Conservation (phyloP, 2,329 filamentous ascomycete species). For the Apiospora sp. region DNA sequence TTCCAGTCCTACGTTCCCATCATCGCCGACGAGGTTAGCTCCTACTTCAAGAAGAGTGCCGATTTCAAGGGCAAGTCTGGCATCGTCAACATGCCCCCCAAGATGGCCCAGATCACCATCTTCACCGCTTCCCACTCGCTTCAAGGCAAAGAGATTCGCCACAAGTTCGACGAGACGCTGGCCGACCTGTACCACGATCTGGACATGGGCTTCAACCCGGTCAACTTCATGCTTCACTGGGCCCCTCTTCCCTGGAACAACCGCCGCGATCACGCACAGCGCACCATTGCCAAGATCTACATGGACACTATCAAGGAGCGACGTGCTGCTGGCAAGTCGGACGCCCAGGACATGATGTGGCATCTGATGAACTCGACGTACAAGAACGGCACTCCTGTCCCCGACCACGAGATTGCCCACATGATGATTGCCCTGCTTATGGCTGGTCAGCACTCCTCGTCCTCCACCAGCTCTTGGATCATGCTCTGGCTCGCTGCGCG, state of each 20-base stretch:
- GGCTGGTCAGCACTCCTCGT: constrained; percentile 90
- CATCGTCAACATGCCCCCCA: constrained; percentile 74
- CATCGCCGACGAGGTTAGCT: constrained; percentile 76
- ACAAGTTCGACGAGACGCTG: constrained; percentile 80
- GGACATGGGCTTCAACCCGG: constrained; percentile 86
- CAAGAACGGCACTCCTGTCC: constrained; percentile 81
- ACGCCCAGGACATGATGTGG: constrained; percentile 83
- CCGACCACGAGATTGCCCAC: constrained; percentile 85
- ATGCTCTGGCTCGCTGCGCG: constrained; percentile 80
- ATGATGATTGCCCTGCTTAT: constrained; percentile 96
- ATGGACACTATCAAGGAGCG: constrained; percentile 82
- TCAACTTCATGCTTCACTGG: constrained; percentile 93
- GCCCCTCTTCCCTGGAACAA: constrained; percentile 88
- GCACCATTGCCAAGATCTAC: constrained; percentile 82
- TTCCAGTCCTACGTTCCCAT: constrained; percentile 80
- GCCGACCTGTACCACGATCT: constrained; percentile 87
- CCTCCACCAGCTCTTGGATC: constrained; percentile 86
- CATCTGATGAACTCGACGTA: constrained; percentile 86
- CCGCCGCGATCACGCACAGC: constrained; percentile 79
- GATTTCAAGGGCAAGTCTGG: constrained; percentile 74
- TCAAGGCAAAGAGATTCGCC: constrained; percentile 84
- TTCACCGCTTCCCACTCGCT: constrained; percentile 88
- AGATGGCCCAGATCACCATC: constrained; percentile 87
- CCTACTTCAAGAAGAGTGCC: constrained; percentile 74
- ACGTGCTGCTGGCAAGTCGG: constrained; percentile 58